Base-by-base conservation (phyloP, 2,329 filamentous ascomycete genomes). In the Exophiala alcalophila region DNA sequence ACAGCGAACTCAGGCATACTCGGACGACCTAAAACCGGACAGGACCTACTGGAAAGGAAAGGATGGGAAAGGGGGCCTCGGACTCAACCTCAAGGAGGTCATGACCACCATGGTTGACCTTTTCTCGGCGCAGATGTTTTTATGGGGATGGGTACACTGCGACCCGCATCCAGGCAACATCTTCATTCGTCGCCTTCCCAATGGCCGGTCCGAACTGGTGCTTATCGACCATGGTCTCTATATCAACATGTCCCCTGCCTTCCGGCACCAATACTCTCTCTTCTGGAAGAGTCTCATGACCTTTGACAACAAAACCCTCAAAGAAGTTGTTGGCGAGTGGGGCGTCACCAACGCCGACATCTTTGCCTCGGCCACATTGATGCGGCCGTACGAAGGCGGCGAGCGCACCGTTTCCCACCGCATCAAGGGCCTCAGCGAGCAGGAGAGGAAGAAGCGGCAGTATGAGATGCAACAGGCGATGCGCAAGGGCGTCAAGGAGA, bases 151-250 rank as follows among this genome's bases (percentile, higher is more conserved):
- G 29, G 86, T 97, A 0, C 91, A 98, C 69, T 96, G 91, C 67
- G 92, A 98, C 63, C 92, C 92, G 7, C 92, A 98, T 61, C 92
- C 92, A 1, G 91, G 91, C 19, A 98, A 98, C 67, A 92, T 97
- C 63, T 95, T 98, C 68, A 84, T 97, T 60, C 84, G 92, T 6
- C 83, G 92, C 6, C 73, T 87, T 11, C 85, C 89, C 1, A 82
- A 76, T 29, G 91, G 91, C n/a, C 76, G 80, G 29, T 77, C 91
- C 1, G 89, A 98, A 68, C 76, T 98, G 20, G 91, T 97, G 1
- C 81, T 98, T 24, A 95, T 98, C 61, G 92, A 98, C 65, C 92
- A 98, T 65, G 92, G 92, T 0, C 79, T 98, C 4, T 98, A 98
- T 68, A 87, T 97, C 42, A 84, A 86, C 64, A 92, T 97, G 86